A percentile compares a stretch with the other conserved stretches of the same genome.
Conservation (phyloP, 129 eudicot genomes). For the Cynara cardunculus region DNA sequence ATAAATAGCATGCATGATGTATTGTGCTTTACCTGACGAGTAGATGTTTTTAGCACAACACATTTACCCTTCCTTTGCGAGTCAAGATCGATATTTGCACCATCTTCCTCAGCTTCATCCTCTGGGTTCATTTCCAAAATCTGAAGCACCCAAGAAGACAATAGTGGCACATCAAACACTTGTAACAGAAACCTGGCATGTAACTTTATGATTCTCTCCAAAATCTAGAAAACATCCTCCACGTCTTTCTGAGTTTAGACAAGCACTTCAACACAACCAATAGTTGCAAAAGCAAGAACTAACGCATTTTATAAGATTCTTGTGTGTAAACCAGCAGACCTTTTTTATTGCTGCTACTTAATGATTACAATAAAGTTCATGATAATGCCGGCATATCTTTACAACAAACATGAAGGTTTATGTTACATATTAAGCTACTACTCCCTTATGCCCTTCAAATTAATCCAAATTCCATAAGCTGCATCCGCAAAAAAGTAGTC, state of each 20-base stretch:
- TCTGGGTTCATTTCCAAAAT: constrained; percentile 98
- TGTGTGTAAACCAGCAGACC: background rate
- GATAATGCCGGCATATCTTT: too few species aligned
- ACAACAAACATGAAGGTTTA: background rate
- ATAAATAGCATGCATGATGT: background rate
- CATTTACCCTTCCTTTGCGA: constrained; percentile 98
- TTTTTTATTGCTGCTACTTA: background rate
- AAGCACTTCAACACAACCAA: background rate
- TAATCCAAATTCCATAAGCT: background rate
- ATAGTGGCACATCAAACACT: background rate
- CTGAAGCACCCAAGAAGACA: constrained; percentile 30
- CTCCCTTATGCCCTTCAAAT: background rate
- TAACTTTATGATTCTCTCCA: background rate
- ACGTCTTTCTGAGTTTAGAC: background rate
- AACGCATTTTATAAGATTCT: background rate
- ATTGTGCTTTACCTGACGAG: constrained; percentile 69
- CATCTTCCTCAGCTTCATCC: constrained; percentile 98
- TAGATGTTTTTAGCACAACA: constrained; percentile 90
- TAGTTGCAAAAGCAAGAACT: background rate
- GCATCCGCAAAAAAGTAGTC: background rate
- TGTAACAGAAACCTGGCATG: background rate
- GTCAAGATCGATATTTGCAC: constrained; percentile 94
- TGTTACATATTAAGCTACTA: background rate
- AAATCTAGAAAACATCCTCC: background rate
- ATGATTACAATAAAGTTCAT: background rate